phyloP scores from a whole-genome alignment of 306 rosid species.

The Rosa lucieae region DNA sequence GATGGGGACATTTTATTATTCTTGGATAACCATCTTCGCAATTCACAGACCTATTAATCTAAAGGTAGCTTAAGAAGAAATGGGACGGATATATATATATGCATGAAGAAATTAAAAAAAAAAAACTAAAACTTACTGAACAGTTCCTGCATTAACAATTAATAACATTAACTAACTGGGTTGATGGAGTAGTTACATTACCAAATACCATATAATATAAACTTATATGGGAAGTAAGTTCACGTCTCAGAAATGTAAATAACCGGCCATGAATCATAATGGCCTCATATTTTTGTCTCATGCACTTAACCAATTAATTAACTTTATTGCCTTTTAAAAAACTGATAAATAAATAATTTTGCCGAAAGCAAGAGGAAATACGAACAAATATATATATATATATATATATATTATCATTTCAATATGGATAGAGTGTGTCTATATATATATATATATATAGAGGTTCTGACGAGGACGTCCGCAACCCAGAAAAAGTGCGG shows the following conservation, averaged over 20 bases:
- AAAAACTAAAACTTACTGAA: not conserved
- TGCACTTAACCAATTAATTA: not conserved
- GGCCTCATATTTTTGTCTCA: not conserved
- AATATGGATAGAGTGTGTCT: not conserved
- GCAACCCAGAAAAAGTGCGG: too few relatives aligned
- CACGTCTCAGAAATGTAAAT: not conserved
- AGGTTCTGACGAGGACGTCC: too few relatives aligned
- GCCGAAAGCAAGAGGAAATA: not conserved
- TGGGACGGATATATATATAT: not conserved
- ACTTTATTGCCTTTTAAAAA: not conserved
- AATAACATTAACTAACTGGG: not conserved
- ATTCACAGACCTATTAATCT: not conserved
- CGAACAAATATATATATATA: too few relatives aligned
- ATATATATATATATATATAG: too few relatives aligned
- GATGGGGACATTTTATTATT: not conserved
- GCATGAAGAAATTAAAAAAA: not conserved
- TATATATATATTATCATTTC: not conserved
- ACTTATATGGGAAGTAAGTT: not conserved
- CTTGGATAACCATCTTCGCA: not conserved
- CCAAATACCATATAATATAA: slow-evolving; percentile 4
- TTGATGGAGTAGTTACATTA: slow-evolving; percentile 8
- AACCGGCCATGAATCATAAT: not conserved
- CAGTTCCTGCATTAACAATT: too few relatives aligned
- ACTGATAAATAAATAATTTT: not conserved
- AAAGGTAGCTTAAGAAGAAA: not conserved